Percentiles rank a stretch among this genome's conserved stretches.
Conservation (phyloP, 495 filamentous ascomycete species). For the Annulohypoxylon stygium region DNA sequence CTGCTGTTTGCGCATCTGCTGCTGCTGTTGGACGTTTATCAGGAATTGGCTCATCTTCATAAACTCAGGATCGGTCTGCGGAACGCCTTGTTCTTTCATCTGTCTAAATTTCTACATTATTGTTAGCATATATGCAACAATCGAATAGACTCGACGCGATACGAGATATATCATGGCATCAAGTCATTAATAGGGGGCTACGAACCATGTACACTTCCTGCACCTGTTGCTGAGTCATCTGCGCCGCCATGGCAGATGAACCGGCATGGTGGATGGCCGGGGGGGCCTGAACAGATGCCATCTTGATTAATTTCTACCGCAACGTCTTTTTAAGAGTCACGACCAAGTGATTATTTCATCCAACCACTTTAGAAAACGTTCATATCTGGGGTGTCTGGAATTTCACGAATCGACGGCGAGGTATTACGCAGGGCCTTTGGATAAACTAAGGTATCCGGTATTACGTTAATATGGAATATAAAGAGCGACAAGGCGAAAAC, state of each 20-base stretch:
- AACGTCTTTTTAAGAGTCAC: slow-evolving; percentile 28
- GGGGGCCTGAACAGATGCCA: slow-evolving; percentile 83
- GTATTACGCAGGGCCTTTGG: slow-evolving; percentile 34
- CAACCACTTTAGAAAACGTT: slow-evolving; percentile 44
- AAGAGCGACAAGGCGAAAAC: slow-evolving; percentile 47
- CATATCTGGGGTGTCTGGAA: slow-evolving; percentile 53
- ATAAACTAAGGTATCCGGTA: slow-evolving; percentile 33
- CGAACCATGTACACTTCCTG: slow-evolving; percentile 72
- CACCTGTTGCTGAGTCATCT: slow-evolving; percentile 70
- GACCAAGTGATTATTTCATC: slow-evolving; percentile 37
- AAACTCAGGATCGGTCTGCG: slow-evolving; percentile 82
- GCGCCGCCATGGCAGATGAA: slow-evolving; percentile 63
- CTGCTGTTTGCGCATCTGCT: slow-evolving; percentile 63
- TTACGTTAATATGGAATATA: slow-evolving; percentile 1
- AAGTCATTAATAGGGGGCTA: slow-evolving; percentile 17
- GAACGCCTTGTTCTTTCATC: slow-evolving; percentile 81
- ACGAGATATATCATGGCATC: slow-evolving; percentile 28
- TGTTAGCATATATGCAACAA: slow-evolving; percentile 49
- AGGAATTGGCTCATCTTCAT: slow-evolving; percentile 79
- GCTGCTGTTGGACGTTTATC: slow-evolving; percentile 72
- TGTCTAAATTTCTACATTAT: slow-evolving; percentile 77
- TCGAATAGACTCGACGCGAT: neutral
- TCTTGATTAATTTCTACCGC: slow-evolving; percentile 55
- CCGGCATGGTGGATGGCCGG: slow-evolving; percentile 73
- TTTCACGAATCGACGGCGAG: slow-evolving; percentile 29